phyloP scores from a whole-genome alignment of 2,329 filamentous ascomycete genomes.

The Colletotrichum godetiae region DNA sequence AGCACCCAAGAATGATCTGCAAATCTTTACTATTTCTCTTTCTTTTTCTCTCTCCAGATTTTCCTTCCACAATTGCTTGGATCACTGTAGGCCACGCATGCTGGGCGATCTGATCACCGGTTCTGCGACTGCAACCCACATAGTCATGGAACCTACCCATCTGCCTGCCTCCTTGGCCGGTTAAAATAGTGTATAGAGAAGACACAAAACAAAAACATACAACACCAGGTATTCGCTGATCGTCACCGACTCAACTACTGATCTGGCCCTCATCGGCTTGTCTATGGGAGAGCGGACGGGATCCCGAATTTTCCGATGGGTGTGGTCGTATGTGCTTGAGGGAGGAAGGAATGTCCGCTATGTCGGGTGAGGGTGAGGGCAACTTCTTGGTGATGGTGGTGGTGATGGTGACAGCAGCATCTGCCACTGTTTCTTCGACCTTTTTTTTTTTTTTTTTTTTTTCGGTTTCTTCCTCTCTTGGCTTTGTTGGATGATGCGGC shows the following conservation, averaged over 20 bases:
- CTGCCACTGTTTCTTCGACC: constrained; percentile 2
- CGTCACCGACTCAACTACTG: too few species aligned
- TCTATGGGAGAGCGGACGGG: too few species aligned
- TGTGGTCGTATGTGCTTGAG: not conserved
- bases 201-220: too few species aligned
- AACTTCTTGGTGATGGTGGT: too few species aligned
- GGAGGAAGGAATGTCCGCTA: too few species aligned
- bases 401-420: not conserved
- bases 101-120: constrained; percentile 24
- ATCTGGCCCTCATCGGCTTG: too few species aligned
- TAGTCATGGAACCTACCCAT: too few species aligned
- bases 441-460: not conserved
- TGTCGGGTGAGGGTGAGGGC: too few species aligned
- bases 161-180: too few species aligned
- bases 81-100: not conserved
- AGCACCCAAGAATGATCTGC: not conserved
- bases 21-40: not conserved
- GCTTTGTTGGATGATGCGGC: not conserved
- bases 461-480: not conserved
- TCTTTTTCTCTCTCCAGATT: not conserved
- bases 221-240: too few species aligned
- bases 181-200: too few species aligned
- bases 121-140: not conserved
- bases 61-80: not conserved
- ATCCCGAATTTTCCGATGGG: too few species aligned